phyloP scores from a whole-genome alignment of 768 basidiomycete species.

The Trametes punicea region DNA sequence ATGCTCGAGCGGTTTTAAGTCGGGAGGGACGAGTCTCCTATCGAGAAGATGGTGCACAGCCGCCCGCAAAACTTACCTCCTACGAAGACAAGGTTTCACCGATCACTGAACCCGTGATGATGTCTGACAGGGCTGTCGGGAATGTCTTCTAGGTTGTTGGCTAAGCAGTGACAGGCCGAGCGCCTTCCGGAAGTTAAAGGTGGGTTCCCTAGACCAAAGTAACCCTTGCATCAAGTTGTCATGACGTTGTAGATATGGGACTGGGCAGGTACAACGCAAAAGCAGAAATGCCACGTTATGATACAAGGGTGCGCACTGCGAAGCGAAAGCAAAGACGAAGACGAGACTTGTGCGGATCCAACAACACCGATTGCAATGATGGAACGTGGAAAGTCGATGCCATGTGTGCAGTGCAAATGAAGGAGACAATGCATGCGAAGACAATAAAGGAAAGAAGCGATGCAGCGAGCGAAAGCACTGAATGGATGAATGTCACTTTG shows the following conservation, averaged over 20 bases:
- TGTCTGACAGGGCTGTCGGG: too few relatives aligned
- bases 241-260: slow-evolving; percentile 10
- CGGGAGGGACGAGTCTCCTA: too few relatives aligned
- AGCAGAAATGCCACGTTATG: neutral
- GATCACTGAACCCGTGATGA: too few relatives aligned
- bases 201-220: slow-evolving; percentile 19
- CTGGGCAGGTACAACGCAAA: slow-evolving; percentile 7
- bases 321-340: slow-evolving; percentile 20
- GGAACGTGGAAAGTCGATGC: slow-evolving; percentile 13
- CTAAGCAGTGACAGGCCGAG: neutral
- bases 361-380: slow-evolving; percentile 6
- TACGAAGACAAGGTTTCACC: too few relatives aligned
- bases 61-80: neutral
- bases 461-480: slow-evolving; percentile 19
- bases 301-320: slow-evolving; percentile 19
- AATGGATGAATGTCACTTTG: slow-evolving; percentile 20
- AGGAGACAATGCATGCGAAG: neutral
- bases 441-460: slow-evolving; percentile 11
- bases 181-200: neutral
- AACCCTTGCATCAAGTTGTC: slow-evolving; percentile 19
- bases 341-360: slow-evolving; percentile 3
- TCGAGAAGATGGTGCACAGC: neutral
- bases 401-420: slow-evolving; percentile 3
- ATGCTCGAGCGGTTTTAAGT: too few relatives aligned
- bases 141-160: too few relatives aligned